Evolutionary conservation across 2,329 filamentous ascomycete species (phyloP).

Genomic region (Amylocarpus encephaloides): DNA sequence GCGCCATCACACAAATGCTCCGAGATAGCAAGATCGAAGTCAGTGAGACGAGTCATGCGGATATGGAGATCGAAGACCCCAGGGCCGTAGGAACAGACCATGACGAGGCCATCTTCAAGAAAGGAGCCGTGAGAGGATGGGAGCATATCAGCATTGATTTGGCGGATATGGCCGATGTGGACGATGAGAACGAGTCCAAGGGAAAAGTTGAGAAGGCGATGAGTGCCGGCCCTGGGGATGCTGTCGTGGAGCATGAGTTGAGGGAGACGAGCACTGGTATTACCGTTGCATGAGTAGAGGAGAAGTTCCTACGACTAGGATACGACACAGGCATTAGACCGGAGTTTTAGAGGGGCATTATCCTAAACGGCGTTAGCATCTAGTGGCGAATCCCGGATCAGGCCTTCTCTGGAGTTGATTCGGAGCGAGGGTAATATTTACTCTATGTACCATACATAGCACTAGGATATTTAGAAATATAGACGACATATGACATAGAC

Average conservation of each 20-base stretch:
- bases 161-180: conserved; percentile 14
- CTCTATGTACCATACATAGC: too few species aligned
- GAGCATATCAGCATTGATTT: conserved; percentile 25
- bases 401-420: neutral
- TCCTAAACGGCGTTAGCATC: neutral
- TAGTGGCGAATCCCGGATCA: neutral
- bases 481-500: too few species aligned
- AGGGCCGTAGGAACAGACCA: conserved; percentile 12
- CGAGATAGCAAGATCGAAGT: conserved; percentile 45
- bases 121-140: conserved; percentile 26
- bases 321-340: neutral
- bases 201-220: conserved; percentile 11
- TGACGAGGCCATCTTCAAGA: conserved; percentile 24
- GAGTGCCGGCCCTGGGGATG: conserved; percentile 14
- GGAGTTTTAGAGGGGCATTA: neutral
- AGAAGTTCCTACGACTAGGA: too few species aligned
- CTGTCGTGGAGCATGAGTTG: conserved; percentile 22
- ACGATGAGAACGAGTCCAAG: conserved; percentile 10
- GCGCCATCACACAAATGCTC: conserved; percentile 52
- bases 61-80: conserved; percentile 32
- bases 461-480: too few species aligned
- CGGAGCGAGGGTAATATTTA: too few species aligned
- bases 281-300: neutral
- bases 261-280: neutral
- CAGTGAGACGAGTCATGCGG: conserved; percentile 39